A percentile compares a stretch with the other conserved stretches of the same genome.
Conservation (phyloP, 441 rosid genomes). For the Eutrema salsugineum region DNA sequence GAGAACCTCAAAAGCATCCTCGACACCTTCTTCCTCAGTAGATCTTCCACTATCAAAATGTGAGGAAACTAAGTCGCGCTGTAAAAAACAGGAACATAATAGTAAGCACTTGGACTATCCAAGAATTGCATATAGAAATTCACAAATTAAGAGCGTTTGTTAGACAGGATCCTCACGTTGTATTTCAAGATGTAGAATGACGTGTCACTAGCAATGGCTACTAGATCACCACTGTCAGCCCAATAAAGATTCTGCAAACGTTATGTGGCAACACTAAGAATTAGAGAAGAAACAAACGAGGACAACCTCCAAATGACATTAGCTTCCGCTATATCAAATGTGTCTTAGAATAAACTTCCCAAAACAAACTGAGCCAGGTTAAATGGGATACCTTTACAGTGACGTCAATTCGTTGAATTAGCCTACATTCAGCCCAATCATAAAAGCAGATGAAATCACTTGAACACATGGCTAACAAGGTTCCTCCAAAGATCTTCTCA, state of each 20-base stretch:
- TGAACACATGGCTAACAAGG: constrained; percentile 90
- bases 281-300: neutral
- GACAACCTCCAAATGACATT: neutral
- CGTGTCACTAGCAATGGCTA: constrained; percentile 90
- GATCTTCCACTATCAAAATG: constrained; percentile 84
- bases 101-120: constrained; percentile 6
- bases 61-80: constrained; percentile 86
- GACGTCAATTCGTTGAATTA: constrained; percentile 93
- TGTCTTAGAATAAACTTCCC: neutral
- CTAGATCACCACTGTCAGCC: constrained; percentile 98
- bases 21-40: constrained; percentile 93
- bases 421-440: constrained; percentile 98
- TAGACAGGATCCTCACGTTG: constrained; percentile 53
- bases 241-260: constrained; percentile 79
- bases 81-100: constrained; percentile 33
- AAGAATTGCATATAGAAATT: neutral
- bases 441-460: constrained; percentile 96
- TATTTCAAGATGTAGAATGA: constrained; percentile 95
- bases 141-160: neutral
- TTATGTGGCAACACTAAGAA: constrained; percentile 9
- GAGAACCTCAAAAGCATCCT: constrained; percentile 97
- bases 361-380: neutral
- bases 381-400: constrained; percentile 70
- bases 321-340: neutral
- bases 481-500: constrained; percentile 85